These are phyloP conservation scores for Yamadazyma atmosphaerica DNA, from an alignment of 1,139 yeast species.

Conservation along the genomic window DNA sequence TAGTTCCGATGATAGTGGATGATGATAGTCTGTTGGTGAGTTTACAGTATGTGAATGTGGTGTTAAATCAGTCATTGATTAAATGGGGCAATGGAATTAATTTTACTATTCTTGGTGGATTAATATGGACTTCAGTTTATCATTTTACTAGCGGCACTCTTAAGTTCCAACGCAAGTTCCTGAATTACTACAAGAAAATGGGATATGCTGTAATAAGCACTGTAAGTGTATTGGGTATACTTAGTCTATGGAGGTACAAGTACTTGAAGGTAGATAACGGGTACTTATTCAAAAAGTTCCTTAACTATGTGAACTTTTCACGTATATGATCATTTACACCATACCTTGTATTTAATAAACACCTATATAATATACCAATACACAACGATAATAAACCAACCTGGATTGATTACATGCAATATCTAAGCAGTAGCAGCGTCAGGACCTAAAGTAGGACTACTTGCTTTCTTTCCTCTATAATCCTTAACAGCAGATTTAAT, in stretches of 20 bases:
- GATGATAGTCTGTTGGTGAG: constrained; percentile 66
- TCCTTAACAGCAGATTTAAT: constrained; percentile 95
- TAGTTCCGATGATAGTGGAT: constrained; percentile 51
- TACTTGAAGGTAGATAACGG: constrained; percentile 12
- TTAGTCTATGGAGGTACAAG: constrained; percentile 26
- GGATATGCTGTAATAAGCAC: constrained; percentile 35
- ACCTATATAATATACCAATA: background rate
- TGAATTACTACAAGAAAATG: constrained; percentile 29
- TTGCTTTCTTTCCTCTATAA: constrained; percentile 69
- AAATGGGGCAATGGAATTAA: constrained; percentile 23
- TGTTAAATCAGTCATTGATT: constrained; percentile 26
- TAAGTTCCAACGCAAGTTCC: constrained; percentile 28
- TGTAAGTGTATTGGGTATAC: constrained; percentile 24
- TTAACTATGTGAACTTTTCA: constrained; percentile 12
- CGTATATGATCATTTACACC: constrained; percentile 9
- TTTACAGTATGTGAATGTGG: constrained; percentile 53
- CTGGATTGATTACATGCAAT: background rate
- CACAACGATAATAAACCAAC: background rate
- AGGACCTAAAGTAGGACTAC: constrained; percentile 52
- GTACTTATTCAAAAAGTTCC: constrained; percentile 13
- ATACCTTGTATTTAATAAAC: too few species aligned
- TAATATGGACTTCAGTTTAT: constrained; percentile 30
- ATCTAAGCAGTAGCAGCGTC: constrained; percentile 24
- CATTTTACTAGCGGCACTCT: constrained; percentile 40
- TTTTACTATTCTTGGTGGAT: constrained; percentile 17